A percentile compares a stretch with the other conserved stretches of the same genome.
Evolutionary conservation across 139 green algal genomes (phyloP).

Genomic region (Chlorella sp.): DNA sequence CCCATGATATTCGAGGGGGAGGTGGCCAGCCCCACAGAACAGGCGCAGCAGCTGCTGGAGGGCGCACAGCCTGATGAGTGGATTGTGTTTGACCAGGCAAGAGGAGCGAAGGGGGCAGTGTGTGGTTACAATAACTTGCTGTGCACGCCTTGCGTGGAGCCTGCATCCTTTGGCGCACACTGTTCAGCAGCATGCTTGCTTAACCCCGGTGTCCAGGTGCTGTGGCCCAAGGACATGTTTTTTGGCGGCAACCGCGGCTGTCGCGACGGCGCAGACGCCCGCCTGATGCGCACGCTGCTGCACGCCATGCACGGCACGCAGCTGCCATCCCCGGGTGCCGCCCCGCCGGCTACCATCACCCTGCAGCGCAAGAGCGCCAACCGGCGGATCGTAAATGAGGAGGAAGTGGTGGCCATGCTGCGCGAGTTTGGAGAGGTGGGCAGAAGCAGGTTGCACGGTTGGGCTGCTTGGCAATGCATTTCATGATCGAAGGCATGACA

Average conservation of each 20-base stretch:
- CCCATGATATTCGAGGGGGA: slow-evolving; percentile 5
- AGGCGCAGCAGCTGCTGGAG: slow-evolving; percentile 55
- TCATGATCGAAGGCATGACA: no score
- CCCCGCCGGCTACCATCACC: slow-evolving; percentile 66
- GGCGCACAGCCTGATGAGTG: slow-evolving; percentile 49
- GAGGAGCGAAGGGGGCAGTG: not conserved
- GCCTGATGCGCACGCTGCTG: not conserved
- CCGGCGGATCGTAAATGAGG: slow-evolving; percentile 79
- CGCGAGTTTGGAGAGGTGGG: slow-evolving; percentile 56
- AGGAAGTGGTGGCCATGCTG: slow-evolving; percentile 68
- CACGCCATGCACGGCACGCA: slow-evolving; percentile 12
- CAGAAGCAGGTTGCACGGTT: no score
- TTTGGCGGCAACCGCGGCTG: not conserved
- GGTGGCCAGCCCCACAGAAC: not conserved
- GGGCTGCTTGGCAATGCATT: no score
- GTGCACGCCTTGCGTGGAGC: no score
- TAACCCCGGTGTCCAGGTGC: not conserved
- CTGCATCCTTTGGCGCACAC: no score
- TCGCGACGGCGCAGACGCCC: not conserved
- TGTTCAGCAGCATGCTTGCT: not conserved
- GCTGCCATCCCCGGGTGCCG: not conserved
- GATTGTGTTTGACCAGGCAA: slow-evolving; percentile 74
- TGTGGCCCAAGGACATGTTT: not conserved
- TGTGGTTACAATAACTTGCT: no score
- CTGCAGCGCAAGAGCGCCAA: slow-evolving; percentile 86